phyloP scores from a whole-genome alignment of 73 alveolate species.

The Paramecium caudatum region DNA sequence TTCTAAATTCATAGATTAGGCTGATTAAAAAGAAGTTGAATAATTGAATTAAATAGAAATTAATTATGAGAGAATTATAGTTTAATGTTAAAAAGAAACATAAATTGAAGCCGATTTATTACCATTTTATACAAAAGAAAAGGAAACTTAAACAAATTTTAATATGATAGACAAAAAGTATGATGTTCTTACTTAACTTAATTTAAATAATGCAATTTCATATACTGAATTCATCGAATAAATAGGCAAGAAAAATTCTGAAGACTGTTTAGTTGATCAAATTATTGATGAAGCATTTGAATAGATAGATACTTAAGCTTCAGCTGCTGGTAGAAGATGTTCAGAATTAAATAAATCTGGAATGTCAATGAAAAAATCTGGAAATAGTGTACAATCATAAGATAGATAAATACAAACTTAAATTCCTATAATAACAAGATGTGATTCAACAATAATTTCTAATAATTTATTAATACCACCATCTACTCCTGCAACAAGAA shows the following conservation, averaged over 20 bases:
- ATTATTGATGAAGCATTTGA: neutral
- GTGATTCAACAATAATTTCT: conserved; percentile 1
- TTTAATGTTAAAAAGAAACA: neutral
- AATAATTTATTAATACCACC: neutral
- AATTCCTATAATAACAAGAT: conserved; percentile 15
- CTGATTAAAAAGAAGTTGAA: neutral
- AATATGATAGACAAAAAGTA: neutral
- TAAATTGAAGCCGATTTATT: neutral
- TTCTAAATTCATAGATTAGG: neutral
- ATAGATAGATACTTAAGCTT: neutral
- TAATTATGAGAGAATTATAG: conserved; percentile 57
- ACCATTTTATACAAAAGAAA: neutral
- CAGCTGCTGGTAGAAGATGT: no score
- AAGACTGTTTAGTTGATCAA: neutral
- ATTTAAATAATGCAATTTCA: neutral
- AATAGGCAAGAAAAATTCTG: neutral
- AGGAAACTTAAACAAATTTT: neutral
- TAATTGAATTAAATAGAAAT: conserved; percentile 36
- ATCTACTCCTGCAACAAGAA: no score
- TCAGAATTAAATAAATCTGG: no score
- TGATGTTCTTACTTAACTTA: neutral
- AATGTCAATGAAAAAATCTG: conserved; percentile 20
- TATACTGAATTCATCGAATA: neutral
- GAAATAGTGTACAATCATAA: no score
- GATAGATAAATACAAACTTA: neutral